A percentile compares a stretch with the other conserved stretches of the same genome.
phyloP scores from a whole-genome alignment of 2,329 filamentous ascomycete genomes.

The Paramyrothecium sp. region DNA sequence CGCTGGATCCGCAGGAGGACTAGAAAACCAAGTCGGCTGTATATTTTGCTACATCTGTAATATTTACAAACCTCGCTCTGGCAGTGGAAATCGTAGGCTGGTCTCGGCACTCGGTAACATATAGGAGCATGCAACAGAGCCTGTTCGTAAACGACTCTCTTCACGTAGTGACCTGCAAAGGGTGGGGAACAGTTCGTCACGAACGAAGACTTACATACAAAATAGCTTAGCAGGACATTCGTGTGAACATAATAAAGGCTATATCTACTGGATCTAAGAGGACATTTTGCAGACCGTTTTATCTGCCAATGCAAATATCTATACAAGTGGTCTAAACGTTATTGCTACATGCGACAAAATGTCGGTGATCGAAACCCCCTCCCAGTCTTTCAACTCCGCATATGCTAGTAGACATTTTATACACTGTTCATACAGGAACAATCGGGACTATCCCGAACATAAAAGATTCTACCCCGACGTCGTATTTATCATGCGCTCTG shows the following conservation, averaged over 20 bases:
- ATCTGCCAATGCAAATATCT: not conserved
- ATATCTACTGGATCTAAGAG: not conserved
- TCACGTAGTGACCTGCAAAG: no score
- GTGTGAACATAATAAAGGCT: not conserved
- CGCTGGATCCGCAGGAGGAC: slow-evolving; percentile 5
- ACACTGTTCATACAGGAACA: not conserved
- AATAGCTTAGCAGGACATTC: no score
- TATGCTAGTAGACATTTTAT: not conserved
- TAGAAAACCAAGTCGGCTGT: slow-evolving; percentile 6
- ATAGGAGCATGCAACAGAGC: no score
- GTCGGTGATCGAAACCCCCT: not conserved
- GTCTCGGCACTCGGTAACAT: not conserved
- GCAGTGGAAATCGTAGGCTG: not conserved
- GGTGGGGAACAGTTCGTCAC: no score
- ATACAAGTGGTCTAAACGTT: not conserved
- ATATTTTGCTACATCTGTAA: not conserved
- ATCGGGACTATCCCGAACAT: no score
- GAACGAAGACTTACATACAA: no score
- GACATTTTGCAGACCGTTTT: not conserved
- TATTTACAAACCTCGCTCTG: not conserved
- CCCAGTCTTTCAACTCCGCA: not conserved
- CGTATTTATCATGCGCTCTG: no score
- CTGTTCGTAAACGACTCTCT: no score
- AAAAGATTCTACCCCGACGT: no score
- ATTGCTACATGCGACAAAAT: not conserved